A percentile compares a stretch with the other conserved stretches of the same genome.
Evolutionary conservation across 1,284 basidiomycete genomes (phyloP).

Genomic region (Pyrrhoderma noxium): DNA sequence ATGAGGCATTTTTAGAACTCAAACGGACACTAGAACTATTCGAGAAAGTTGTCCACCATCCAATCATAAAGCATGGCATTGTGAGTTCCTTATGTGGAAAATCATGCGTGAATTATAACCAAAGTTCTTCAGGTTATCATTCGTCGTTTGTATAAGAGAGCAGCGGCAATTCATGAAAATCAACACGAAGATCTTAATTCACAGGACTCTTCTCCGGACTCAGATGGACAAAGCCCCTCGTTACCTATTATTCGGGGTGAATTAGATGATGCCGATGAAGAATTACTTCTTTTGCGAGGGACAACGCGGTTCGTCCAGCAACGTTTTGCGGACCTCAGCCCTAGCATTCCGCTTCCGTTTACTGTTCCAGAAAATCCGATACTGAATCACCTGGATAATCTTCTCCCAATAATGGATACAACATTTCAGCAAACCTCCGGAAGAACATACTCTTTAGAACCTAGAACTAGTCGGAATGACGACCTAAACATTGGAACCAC

Average conservation of each 20-base stretch:
- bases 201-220: neutral
- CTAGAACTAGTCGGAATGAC: too few species aligned
- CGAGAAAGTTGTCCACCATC: neutral
- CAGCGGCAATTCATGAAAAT: neutral
- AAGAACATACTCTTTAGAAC: too few species aligned
- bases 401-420: too few species aligned
- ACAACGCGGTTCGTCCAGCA: conserved; percentile 9
- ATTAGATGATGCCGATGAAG: neutral
- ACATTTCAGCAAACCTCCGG: too few species aligned
- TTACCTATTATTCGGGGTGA: neutral
- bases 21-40: conserved; percentile 4
- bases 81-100: neutral
- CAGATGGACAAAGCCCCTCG: neutral
- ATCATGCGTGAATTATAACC: neutral
- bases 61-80: neutral
- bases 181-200: neutral
- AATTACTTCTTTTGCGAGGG: conserved; percentile 8
- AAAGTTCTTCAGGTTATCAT: neutral
- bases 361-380: neutral
- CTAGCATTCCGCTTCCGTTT: too few species aligned
- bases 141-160: neutral
- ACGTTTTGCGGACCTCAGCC: neutral
- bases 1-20: conserved; percentile 13
- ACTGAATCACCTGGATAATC: neutral
- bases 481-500: too few species aligned